Evolutionary conservation across 768 basidiomycete genomes (phyloP).

Genomic region (Suillus plorans): DNA sequence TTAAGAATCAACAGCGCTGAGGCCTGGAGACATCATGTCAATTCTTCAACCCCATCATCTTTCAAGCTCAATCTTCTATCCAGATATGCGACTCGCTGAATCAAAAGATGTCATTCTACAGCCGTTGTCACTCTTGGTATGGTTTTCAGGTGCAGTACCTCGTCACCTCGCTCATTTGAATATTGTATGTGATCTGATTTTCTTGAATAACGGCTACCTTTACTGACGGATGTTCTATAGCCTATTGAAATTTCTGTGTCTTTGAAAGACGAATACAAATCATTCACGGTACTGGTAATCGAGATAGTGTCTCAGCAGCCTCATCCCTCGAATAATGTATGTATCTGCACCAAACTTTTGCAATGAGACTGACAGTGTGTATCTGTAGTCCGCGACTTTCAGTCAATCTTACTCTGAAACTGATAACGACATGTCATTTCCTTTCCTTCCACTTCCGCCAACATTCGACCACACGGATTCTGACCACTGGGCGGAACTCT

Average conservation of each 20-base stretch:
- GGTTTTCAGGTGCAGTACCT: not conserved
- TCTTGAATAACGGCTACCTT: not conserved
- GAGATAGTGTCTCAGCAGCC: not conserved
- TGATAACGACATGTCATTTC: not conserved
- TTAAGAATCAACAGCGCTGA: not conserved
- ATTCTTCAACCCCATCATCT: not conserved
- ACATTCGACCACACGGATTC: constrained; percentile 7
- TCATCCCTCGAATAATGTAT: not conserved
- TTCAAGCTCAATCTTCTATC: not conserved
- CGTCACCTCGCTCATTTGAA: not conserved
- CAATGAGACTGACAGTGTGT: not conserved
- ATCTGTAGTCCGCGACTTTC: not conserved
- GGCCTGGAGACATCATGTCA: not conserved
- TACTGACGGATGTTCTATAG: not conserved
- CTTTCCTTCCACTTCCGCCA: constrained; percentile 3
- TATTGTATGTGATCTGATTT: not conserved
- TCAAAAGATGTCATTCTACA: not conserved
- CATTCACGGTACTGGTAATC: not conserved
- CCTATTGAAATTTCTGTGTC: not conserved
- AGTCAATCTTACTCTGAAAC: not conserved
- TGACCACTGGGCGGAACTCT: constrained; percentile 1
- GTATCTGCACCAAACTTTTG: not conserved
- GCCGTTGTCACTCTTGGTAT: not conserved
- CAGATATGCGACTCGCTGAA: not conserved
- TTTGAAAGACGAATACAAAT: not conserved